Evolutionary conservation across 768 basidiomycete genomes (phyloP).

Genomic region (Leccinum fibrillosum): DNA sequence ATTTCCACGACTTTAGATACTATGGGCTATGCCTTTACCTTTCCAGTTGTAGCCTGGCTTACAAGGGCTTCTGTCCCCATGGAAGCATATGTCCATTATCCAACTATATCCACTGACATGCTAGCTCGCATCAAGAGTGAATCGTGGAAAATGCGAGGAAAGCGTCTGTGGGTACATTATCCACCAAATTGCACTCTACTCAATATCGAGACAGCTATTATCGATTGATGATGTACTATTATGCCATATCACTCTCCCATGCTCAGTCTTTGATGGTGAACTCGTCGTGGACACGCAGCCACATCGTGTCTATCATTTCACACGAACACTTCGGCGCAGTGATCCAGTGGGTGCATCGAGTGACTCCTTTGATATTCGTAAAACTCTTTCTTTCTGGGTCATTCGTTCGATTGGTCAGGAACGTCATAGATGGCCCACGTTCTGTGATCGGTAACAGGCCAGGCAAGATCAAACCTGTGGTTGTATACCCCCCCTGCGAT

Average conservation of each 20-base stretch:
- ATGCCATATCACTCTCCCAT: constrained; percentile 67
- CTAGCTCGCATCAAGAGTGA: constrained; percentile 61
- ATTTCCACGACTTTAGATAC: constrained; percentile 56
- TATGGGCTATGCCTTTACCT: constrained; percentile 97
- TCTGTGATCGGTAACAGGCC: not conserved
- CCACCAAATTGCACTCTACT: not conserved
- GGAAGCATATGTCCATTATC: constrained; percentile 94
- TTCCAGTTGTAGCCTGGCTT: constrained; percentile 67
- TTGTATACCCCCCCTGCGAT: constrained; percentile 93
- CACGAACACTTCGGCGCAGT: constrained; percentile 45
- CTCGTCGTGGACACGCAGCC: constrained; percentile 90
- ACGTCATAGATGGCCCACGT: not conserved
- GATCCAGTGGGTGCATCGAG: constrained; percentile 43
- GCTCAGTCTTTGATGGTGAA: constrained; percentile 89
- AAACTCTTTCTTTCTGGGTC: constrained; percentile 23
- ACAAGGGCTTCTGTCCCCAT: constrained; percentile 57
- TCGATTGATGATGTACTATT: constrained; percentile 79
- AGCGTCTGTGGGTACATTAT: constrained; percentile 24
- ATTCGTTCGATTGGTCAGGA: not conserved
- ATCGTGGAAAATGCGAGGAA: constrained; percentile 23
- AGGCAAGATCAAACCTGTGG: constrained; percentile 24
- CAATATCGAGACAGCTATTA: constrained; percentile 64
- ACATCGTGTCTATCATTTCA: constrained; percentile 71
- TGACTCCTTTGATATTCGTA: constrained; percentile 40
- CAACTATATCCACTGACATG: constrained; percentile 95